phyloP scores from a whole-genome alignment of 1,284 basidiomycete genomes.

The Stereum hirsutum region DNA sequence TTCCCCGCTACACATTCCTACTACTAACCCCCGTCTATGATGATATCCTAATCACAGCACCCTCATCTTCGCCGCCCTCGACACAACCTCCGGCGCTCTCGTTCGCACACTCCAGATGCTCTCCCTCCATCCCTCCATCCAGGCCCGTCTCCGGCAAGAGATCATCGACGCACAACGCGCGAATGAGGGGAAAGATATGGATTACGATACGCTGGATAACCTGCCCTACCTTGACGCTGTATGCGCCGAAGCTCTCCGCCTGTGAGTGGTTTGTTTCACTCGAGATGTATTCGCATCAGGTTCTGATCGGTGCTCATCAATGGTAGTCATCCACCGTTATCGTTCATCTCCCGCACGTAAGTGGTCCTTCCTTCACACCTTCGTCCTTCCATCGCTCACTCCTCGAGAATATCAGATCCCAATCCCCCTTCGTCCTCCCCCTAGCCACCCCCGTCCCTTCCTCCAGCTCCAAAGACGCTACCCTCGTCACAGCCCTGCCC shows the following conservation, averaged over 20 bases:
- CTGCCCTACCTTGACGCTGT: constrained; percentile 29
- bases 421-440: constrained; percentile 5
- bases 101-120: background rate
- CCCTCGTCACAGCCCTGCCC: constrained; percentile 6
- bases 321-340: constrained; percentile 34
- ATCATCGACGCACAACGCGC: background rate
- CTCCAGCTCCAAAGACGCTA: constrained; percentile 6
- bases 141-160: background rate
- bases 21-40: too few species aligned
- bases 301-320: too few species aligned
- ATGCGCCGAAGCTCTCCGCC: constrained; percentile 34
- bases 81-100: background rate
- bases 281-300: too few species aligned
- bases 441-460: constrained; percentile 11
- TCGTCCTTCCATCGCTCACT: too few species aligned
- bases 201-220: background rate
- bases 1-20: background rate
- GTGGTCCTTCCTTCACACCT: constrained; percentile 9
- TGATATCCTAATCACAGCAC: constrained; percentile 4
- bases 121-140: background rate
- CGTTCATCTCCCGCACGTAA: constrained; percentile 32
- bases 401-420: too few species aligned
- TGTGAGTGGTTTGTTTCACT: too few species aligned
- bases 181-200: too few species aligned
- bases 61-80: background rate